Percentiles rank a stretch among this genome's conserved stretches.
Evolutionary conservation across 2,329 filamentous ascomycete species (phyloP).

Genomic region (Trichoderma sp.): DNA sequence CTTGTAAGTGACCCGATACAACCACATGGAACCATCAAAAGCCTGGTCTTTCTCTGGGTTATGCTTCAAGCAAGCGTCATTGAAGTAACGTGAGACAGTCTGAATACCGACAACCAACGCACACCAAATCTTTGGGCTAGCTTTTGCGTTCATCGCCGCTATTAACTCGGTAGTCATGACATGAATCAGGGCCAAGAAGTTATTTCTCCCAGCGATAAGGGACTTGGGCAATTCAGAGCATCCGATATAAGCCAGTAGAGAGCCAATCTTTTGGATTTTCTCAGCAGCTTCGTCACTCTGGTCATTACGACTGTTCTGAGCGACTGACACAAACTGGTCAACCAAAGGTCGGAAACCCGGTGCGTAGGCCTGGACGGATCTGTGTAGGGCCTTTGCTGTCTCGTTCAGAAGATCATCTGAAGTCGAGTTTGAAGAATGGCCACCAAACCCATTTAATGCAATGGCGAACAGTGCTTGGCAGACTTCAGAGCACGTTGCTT

Average conservation of each 20-base stretch:
- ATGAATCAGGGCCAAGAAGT: slow-evolving; percentile 41
- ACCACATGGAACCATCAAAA: slow-evolving; percentile 27
- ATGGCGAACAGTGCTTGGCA: slow-evolving; percentile 36
- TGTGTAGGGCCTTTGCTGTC: slow-evolving; percentile 40
- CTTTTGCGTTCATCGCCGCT: slow-evolving; percentile 34
- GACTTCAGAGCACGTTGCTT: slow-evolving; percentile 37
- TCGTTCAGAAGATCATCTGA: slow-evolving; percentile 42
- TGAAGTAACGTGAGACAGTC: slow-evolving; percentile 36
- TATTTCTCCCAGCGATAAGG: slow-evolving; percentile 31
- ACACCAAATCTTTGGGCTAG: slow-evolving; percentile 36
- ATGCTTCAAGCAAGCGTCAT: slow-evolving; percentile 39
- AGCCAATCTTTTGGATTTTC: slow-evolving; percentile 38
- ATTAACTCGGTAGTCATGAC: slow-evolving; percentile 37
- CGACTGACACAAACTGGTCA: slow-evolving; percentile 27
- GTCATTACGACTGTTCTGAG: slow-evolving; percentile 27
- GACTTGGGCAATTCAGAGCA: slow-evolving; percentile 41
- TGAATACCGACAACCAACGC: slow-evolving; percentile 39
- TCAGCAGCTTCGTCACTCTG: slow-evolving; percentile 26
- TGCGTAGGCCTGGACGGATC: slow-evolving; percentile 36
- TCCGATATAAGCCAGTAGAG: slow-evolving; percentile 48
- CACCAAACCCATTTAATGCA: slow-evolving; percentile 26
- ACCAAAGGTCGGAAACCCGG: slow-evolving; percentile 37
- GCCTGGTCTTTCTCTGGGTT: slow-evolving; percentile 24
- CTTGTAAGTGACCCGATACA: slow-evolving; percentile 25
- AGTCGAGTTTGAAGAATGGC: slow-evolving; percentile 22